phyloP scores from a whole-genome alignment of 306 rosid species.

The Fragaria iinumae region DNA sequence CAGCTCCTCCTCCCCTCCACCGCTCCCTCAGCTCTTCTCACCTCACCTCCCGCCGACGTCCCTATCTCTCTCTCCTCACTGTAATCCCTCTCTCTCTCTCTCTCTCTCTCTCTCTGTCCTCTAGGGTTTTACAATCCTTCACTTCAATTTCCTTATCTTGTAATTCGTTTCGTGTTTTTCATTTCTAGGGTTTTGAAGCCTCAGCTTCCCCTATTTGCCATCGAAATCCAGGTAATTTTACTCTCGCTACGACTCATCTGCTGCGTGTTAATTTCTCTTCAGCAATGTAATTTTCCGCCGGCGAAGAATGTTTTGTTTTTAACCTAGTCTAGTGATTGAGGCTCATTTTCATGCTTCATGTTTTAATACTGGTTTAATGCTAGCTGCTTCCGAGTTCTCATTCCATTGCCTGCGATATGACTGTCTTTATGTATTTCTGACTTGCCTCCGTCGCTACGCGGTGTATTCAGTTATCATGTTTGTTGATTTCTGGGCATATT shows the following conservation, averaged over 20 bases:
- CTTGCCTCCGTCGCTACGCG: not conserved
- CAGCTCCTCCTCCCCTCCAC: not conserved
- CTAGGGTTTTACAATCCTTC: not conserved
- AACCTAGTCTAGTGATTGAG: not conserved
- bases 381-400: not conserved
- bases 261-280: not conserved
- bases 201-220: not conserved
- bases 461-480: not conserved
- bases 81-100: not conserved
- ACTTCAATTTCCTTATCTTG: not conserved
- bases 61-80: not conserved
- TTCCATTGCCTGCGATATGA: not conserved
- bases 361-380: not conserved
- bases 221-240: conserved; percentile 10
- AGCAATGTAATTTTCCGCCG: not conserved
- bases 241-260: not conserved
- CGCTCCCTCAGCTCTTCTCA: not conserved
- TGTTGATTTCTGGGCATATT: not conserved
- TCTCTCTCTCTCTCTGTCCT: not conserved
- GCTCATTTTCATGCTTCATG: not conserved
- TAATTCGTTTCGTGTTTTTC: not conserved
- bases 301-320: not conserved
- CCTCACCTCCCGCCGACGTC: not conserved
- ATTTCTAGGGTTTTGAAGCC: conserved; percentile 5
- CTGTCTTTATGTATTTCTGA: not conserved